Evolutionary conservation across 805 yeast genomes (phyloP), one percentile per base, ranked within the genome.

Genomic region (Ogataea nitratoaversa): DNA sequence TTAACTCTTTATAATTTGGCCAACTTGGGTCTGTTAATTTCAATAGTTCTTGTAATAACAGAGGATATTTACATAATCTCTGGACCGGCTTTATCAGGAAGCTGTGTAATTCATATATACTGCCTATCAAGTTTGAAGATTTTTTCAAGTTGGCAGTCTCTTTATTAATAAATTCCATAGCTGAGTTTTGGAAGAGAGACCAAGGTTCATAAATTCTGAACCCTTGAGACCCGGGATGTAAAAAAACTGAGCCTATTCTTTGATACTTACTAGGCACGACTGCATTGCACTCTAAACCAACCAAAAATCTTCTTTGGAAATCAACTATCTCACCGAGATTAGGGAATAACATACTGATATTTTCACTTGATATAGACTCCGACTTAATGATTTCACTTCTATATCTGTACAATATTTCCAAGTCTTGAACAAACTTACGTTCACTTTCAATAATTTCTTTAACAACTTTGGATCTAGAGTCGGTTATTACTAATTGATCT

Each of bases 61-160:
- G 66, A 2, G 98, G 99, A 62, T 93, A 93, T 60, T 90, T 87
- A 71, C 96, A 87, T n/a, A 93, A 72, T 48, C 99, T 76, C 67
- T 93, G 99, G 29, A 93, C 87, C 0, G 99, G 99, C 60, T 91
- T 93, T 52, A 93, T 78, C 31, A 93, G 71, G 62, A 86, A 86
- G 37, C 91, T 81, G 58, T 86, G 98, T 39, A 93, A 70, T 61
- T 91, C 99, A 57, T 89, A 81, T 32, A 87, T 84, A 20, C 93
- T 91, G 48, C 82, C 91, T 44, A 90, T 78, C 30, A 89, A 64
- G 17, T 67, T 57, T 4, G 83, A 71, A 17, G 79, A 71, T 44
- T 72, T 72, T 34, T 58, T 65, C 38, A 88, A 71, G 50, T 76
- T 77, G 5, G 70, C 57, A 5, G 78, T 73, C 49, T 85, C 88